Evolutionary conservation across 1,284 basidiomycete species (phyloP).

Genomic region (Acaromyces ingoldii): DNA sequence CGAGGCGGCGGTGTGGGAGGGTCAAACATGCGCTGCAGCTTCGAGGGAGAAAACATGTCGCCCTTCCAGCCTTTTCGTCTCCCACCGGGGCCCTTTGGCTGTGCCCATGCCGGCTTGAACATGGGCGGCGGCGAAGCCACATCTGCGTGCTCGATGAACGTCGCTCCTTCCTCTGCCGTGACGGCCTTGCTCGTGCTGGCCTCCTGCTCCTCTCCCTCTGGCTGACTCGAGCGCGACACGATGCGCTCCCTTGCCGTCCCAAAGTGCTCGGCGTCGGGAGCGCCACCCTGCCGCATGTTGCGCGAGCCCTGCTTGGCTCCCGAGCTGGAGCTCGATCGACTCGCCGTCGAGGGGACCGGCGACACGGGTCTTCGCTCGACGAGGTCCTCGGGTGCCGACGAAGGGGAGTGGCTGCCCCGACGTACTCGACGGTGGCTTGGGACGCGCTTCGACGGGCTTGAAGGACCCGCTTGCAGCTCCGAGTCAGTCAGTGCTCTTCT

Average conservation of each 20-base stretch:
- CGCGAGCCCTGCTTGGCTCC: background rate
- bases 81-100: no score
- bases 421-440: background rate
- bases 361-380: background rate
- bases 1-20: slow-evolving; percentile 22
- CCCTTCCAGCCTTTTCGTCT: slow-evolving; percentile 12
- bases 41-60: slow-evolving; percentile 46
- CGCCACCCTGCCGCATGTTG: background rate
- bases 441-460: slow-evolving; percentile 4
- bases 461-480: slow-evolving; percentile 4
- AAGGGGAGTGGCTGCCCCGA: background rate
- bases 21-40: slow-evolving; percentile 45
- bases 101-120: slow-evolving; percentile 35
- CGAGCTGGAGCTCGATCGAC: background rate
- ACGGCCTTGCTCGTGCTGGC: background rate
- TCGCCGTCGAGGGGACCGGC: background rate
- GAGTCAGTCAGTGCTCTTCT: slow-evolving; percentile 1
- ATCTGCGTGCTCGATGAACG: slow-evolving; percentile 43
- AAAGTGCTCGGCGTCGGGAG: background rate
- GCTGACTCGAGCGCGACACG: background rate
- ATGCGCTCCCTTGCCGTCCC: background rate
- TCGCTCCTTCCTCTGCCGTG: slow-evolving; percentile 16
- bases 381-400: background rate
- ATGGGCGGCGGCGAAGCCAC: slow-evolving; percentile 40
- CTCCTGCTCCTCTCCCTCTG: background rate